Evolutionary conservation across 305 asterid genomes (phyloP).

Genomic region (Stenogyne calaminthoides): DNA sequence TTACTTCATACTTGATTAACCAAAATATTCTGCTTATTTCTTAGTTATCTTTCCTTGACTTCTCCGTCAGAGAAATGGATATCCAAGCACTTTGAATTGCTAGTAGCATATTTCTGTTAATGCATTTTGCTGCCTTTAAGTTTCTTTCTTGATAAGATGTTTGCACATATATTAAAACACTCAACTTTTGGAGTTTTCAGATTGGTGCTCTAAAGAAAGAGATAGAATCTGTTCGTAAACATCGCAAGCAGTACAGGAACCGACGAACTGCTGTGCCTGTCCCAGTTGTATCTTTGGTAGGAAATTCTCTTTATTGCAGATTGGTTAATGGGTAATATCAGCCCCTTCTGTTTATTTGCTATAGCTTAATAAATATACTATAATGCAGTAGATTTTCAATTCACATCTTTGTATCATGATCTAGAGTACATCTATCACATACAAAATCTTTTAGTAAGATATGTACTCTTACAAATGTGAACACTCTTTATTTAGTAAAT

Average conservation of each 20-base stretch:
- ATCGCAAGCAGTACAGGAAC: slow-evolving; percentile 88
- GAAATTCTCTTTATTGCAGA: slow-evolving; percentile 27
- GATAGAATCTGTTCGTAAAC: slow-evolving; percentile 91
- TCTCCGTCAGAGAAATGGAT: slow-evolving; percentile 15
- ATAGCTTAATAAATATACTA: slow-evolving; percentile 4
- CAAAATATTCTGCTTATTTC: not conserved
- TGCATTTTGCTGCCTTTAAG: slow-evolving; percentile 19
- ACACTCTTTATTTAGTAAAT: not conserved
- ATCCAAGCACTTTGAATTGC: slow-evolving; percentile 21
- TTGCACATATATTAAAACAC: slow-evolving; percentile 30
- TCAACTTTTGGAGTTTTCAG: slow-evolving; percentile 41
- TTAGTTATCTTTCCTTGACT: not conserved
- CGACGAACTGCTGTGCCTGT: slow-evolving; percentile 74
- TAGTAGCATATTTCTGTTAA: slow-evolving; percentile 9
- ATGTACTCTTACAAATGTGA: not conserved
- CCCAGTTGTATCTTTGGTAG: slow-evolving; percentile 93
- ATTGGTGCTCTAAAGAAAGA: slow-evolving; percentile 87
- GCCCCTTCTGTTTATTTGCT: slow-evolving; percentile 1
- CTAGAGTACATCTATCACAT: not conserved
- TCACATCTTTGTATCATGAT: not conserved
- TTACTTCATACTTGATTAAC: not conserved
- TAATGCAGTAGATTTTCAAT: not conserved
- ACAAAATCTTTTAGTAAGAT: not conserved
- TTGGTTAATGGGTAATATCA: slow-evolving; percentile 14
- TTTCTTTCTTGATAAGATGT: slow-evolving; percentile 16